These are phyloP conservation scores for Alternaria arborescens DNA, from an alignment of 2,329 filamentous ascomycete genomes.

Conservation along the genomic window DNA sequence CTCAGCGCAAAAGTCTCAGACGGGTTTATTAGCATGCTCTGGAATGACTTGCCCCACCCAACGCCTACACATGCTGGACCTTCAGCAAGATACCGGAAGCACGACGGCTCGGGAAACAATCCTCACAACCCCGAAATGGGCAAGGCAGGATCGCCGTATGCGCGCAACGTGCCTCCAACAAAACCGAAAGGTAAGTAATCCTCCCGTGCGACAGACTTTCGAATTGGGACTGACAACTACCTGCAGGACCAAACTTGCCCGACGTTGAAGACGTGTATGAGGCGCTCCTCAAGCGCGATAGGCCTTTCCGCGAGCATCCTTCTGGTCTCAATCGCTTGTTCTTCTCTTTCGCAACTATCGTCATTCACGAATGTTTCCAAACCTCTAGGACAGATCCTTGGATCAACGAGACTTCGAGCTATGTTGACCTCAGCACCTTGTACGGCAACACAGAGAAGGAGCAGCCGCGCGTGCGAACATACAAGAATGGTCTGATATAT, in stretches of 20 bases:
- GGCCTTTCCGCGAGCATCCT: slow-evolving; percentile 69
- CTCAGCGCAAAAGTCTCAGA: slow-evolving; percentile 59
- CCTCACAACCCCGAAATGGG: slow-evolving; percentile 62
- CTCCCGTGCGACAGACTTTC: not conserved
- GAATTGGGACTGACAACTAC: not conserved
- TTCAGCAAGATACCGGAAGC: slow-evolving; percentile 53
- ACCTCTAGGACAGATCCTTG: slow-evolving; percentile 69
- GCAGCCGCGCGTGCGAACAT: slow-evolving; percentile 70
- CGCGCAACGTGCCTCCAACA: slow-evolving; percentile 63
- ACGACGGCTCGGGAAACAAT: slow-evolving; percentile 57
- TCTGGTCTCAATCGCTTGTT: slow-evolving; percentile 75
- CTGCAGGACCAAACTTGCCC: slow-evolving; percentile 51
- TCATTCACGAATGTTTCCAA: slow-evolving; percentile 68
- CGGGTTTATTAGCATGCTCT: slow-evolving; percentile 63
- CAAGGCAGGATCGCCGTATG: slow-evolving; percentile 65
- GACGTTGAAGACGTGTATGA: slow-evolving; percentile 72
- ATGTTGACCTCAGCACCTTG: slow-evolving; percentile 75
- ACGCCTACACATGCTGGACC: slow-evolving; percentile 58
- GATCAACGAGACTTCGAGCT: slow-evolving; percentile 73
- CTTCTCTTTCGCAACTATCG: slow-evolving; percentile 75
- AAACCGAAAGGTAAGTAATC: slow-evolving; percentile 55
- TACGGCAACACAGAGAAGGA: slow-evolving; percentile 73
- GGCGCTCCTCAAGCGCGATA: slow-evolving; percentile 69
- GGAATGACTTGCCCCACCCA: slow-evolving; percentile 63
- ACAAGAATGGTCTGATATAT: slow-evolving; percentile 71